Evolutionary conservation across 1,139 yeast species (phyloP).

Genomic region (Debaryomyces robertsiae): DNA sequence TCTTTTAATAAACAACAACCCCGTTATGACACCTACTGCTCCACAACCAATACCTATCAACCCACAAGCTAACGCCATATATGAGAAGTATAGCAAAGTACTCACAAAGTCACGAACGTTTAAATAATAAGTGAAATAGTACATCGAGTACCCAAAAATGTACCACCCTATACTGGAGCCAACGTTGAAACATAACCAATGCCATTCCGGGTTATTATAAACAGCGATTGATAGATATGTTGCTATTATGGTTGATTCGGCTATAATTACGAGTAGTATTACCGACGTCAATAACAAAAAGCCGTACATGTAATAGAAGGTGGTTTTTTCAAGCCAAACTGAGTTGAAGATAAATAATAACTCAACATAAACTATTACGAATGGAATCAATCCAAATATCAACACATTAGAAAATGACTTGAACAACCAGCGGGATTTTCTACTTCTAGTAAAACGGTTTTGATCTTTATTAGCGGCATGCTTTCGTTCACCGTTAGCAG

Average conservation of each 20-base stretch:
- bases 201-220: constrained; percentile 72
- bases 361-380: constrained; percentile 80
- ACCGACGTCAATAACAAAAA: constrained; percentile 66
- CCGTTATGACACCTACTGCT: constrained; percentile 68
- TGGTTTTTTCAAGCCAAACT: constrained; percentile 77
- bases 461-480: constrained; percentile 4
- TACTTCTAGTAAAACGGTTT: neutral
- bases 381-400: constrained; percentile 71
- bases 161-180: constrained; percentile 77
- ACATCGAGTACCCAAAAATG: constrained; percentile 66
- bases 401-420: constrained; percentile 29
- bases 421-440: constrained; percentile 19
- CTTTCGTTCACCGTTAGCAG: neutral
- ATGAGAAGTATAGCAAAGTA: constrained; percentile 66
- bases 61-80: constrained; percentile 65
- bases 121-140: constrained; percentile 60
- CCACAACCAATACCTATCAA: constrained; percentile 76
- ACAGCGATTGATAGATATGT: constrained; percentile 62
- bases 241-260: constrained; percentile 75
- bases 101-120: constrained; percentile 71
- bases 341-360: constrained; percentile 73
- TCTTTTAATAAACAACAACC: constrained; percentile 58
- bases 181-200: constrained; percentile 77
- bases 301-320: constrained; percentile 80
- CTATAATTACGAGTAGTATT: constrained; percentile 61